phyloP scores from a whole-genome alignment of 805 yeast genomes.

The Millerago galiae region DNA sequence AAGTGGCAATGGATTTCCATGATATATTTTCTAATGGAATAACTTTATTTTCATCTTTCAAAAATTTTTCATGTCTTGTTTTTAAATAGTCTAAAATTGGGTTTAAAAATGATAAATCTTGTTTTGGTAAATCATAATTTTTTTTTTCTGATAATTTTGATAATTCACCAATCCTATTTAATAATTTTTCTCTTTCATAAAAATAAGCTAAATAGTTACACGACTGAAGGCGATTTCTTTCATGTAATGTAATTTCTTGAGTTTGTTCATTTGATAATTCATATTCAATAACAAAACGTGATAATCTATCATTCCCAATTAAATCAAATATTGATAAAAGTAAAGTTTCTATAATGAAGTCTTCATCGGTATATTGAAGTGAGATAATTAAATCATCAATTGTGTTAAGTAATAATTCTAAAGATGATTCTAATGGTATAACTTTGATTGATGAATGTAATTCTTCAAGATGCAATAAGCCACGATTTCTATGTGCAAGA shows the following conservation, averaged over 20 bases:
- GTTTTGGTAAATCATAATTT: not conserved
- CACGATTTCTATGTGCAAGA: slow-evolving; percentile 75
- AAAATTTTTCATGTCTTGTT: slow-evolving; percentile 3
- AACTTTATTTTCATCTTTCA: slow-evolving; percentile 9
- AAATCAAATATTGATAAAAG: slow-evolving; percentile 45
- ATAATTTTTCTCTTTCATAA: slow-evolving; percentile 9
- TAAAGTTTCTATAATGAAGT: slow-evolving; percentile 43
- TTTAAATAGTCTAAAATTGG: slow-evolving; percentile 13
- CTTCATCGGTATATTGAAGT: slow-evolving; percentile 62
- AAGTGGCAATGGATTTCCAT: slow-evolving; percentile 25
- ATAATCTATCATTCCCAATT: slow-evolving; percentile 41
- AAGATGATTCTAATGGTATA: slow-evolving; percentile 5
- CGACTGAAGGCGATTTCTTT: slow-evolving; percentile 19
- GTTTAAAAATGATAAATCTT: slow-evolving; percentile 9
- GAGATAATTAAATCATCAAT: slow-evolving; percentile 63
- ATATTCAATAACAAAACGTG: slow-evolving; percentile 55
- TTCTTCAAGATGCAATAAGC: slow-evolving; percentile 52
- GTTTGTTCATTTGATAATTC: slow-evolving; percentile 41
- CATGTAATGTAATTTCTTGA: slow-evolving; percentile 27
- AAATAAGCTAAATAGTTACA: slow-evolving; percentile 8
- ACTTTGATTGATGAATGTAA: slow-evolving; percentile 16
- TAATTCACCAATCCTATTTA: slow-evolving; percentile 2
- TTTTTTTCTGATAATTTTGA: not conserved
- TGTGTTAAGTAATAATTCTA: slow-evolving; percentile 20
- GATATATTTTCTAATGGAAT: slow-evolving; percentile 17